Base-by-base conservation (phyloP, 768 basidiomycete genomes). In the Baorangia bicolor region DNA sequence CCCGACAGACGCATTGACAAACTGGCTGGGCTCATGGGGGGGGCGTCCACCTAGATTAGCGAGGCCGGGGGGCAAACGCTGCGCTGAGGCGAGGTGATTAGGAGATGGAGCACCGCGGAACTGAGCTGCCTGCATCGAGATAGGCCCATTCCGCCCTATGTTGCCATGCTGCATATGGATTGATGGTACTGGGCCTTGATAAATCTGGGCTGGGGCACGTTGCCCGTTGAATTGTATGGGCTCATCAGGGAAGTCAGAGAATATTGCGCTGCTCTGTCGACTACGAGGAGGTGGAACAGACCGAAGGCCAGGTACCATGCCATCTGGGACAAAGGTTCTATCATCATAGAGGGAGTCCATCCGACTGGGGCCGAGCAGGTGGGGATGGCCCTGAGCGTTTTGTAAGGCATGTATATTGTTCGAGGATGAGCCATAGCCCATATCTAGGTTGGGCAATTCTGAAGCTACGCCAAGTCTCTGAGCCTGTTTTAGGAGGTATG, bases 241-340 rank as follows among this genome's bases (percentile, higher is more conserved):
- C 23, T 92, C 90, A 23, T 92, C 90, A 25, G 82, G 63, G 16
- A 79, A 75, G 30, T 90, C 90, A 35, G 80, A 69, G 63, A 81
- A 85, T 52, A 83, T 73, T 4, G 75, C 71, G 33, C 73, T 73
- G 57, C 77, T 76, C 58, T 88, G 84, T 44, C 87, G 78, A 64
- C 74, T 79, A 57, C 88, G 81, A 52, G 84, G 80, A 40, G 84
- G 82, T 44, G 81, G 83, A 37, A 78, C 79, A 30, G 86, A 79
- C 37, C 91, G 85, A 31, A 93, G 78, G 10, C 90, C 92, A 25
- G 92, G 90, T 16, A 93, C 91, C 82, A 93, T 84, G 28, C 88
- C 88, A 71, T 93, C 89, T 11, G 91, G 88, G 25, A 90, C 81
- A 61, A 93, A 93, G 61, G 79, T 83, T 58, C 90, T 80, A 63